A percentile compares a stretch with the other conserved stretches of the same genome.
These are phyloP conservation scores for Fagus sylvatica DNA, from an alignment of 306 rosid genomes.

Conservation along the genomic window DNA sequence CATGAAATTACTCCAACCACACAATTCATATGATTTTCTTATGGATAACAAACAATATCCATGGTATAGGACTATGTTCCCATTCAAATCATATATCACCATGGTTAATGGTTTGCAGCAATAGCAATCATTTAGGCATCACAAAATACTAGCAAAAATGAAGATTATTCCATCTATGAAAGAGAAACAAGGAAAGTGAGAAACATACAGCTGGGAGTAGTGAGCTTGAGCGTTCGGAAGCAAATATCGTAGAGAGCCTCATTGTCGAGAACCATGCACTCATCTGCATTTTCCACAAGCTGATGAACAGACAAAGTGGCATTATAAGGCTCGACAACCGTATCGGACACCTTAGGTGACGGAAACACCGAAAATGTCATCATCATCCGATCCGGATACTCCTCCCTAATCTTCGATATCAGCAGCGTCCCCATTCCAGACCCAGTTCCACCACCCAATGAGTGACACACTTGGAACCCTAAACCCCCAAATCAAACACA, in stretches of 20 bases:
- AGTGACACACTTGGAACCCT: constrained; percentile 52
- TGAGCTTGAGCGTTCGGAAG: constrained; percentile 45
- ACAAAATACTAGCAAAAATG: no score
- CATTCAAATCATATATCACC: no score
- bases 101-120: no score
- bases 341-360: constrained; percentile 49
- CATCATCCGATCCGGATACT: constrained; percentile 49
- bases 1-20: no score
- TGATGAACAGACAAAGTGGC: constrained; percentile 47
- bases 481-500: background rate
- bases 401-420: constrained; percentile 50
- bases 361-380: constrained; percentile 49
- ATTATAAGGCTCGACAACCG: constrained; percentile 49
- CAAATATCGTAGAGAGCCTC: constrained; percentile 47
- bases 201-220: constrained; percentile 47
- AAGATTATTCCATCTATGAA: no score
- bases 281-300: constrained; percentile 48
- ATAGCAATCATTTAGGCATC: no score
- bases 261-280: constrained; percentile 49
- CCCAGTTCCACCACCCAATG: constrained; percentile 49
- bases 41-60: no score
- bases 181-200: no score
- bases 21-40: no score
- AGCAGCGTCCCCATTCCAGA: constrained; percentile 53
- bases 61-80: no score